Evolutionary conservation across 2,329 filamentous ascomycete species (phyloP).

Genomic region (Passalora sequoiae): DNA sequence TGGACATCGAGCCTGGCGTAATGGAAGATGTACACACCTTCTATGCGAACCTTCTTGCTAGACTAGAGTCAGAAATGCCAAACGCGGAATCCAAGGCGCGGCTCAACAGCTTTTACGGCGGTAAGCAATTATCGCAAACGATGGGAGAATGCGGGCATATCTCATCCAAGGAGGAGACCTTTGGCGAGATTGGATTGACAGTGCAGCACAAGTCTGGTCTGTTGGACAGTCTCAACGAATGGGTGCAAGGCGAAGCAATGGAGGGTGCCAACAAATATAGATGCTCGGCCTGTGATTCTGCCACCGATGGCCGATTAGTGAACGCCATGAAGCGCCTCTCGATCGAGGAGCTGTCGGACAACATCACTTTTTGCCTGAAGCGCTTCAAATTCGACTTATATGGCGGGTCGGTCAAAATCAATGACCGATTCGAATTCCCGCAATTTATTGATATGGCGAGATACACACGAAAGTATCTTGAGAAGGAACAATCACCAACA

Average conservation of each 20-base stretch:
- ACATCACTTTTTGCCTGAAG: constrained; percentile 92
- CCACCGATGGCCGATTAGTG: constrained; percentile 55
- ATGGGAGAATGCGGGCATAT: constrained; percentile 92
- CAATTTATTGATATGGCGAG: constrained; percentile 76
- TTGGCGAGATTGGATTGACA: constrained; percentile 91
- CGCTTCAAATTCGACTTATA: constrained; percentile 71
- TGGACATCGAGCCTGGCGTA: constrained; percentile 77
- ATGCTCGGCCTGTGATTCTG: constrained; percentile 76
- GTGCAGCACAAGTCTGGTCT: constrained; percentile 86
- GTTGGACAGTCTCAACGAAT: constrained; percentile 85
- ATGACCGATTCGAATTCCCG: constrained; percentile 90
- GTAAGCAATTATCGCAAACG: constrained; percentile 87
- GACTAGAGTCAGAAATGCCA: constrained; percentile 77
- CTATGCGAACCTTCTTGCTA: constrained; percentile 87
- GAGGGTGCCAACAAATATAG: constrained; percentile 98
- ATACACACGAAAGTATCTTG: constrained; percentile 83
- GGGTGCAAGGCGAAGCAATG: constrained; percentile 93
- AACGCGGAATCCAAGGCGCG: constrained; percentile 61
- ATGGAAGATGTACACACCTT: constrained; percentile 99
- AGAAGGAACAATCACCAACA: constrained; percentile 51
- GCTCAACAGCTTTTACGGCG: constrained; percentile 82
- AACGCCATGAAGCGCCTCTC: constrained; percentile 86
- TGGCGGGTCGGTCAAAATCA: constrained; percentile 81
- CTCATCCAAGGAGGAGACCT: constrained; percentile 82
- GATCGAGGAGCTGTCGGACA: constrained; percentile 85